A percentile compares a stretch with the other conserved stretches of the same genome.
Conservation (phyloP, 1,284 basidiomycete genomes). For the Cutaneotrichosporon sp. region DNA sequence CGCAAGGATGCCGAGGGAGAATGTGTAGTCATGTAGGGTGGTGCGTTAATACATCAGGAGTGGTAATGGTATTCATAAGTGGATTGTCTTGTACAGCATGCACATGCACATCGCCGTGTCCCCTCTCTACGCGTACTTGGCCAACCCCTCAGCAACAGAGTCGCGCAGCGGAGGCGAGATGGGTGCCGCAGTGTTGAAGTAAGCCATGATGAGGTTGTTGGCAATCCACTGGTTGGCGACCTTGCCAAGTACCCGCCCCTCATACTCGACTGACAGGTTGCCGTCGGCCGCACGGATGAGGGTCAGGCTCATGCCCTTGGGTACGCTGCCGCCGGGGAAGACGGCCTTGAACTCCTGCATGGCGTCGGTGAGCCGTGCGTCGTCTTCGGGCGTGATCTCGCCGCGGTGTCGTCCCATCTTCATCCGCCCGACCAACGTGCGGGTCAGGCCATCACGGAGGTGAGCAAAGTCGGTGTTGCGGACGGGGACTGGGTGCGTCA, state of each 20-base stretch:
- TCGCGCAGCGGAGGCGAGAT: constrained; percentile 36
- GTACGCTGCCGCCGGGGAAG: constrained; percentile 55
- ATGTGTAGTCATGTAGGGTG: constrained; percentile 69
- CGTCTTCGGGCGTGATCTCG: constrained; percentile 38
- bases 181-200: constrained; percentile 51
- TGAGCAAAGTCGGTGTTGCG: constrained; percentile 59
- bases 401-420: constrained; percentile 48
- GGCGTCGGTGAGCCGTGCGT: constrained; percentile 42
- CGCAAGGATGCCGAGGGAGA: constrained; percentile 88
- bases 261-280: constrained; percentile 15
- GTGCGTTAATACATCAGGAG: background rate
- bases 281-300: constrained; percentile 43
- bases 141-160: constrained; percentile 7
- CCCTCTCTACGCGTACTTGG: background rate
- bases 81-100: constrained; percentile 20
- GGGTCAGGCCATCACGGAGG: constrained; percentile 58
- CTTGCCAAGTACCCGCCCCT: constrained; percentile 50
- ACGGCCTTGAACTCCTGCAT: constrained; percentile 54
- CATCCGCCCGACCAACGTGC: constrained; percentile 55
- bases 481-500: constrained; percentile 52
- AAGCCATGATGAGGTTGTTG: constrained; percentile 52
- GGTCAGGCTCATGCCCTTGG: constrained; percentile 55
- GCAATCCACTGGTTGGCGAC: constrained; percentile 51
- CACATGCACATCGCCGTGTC: constrained; percentile 8
- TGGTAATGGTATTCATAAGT: constrained; percentile 12